These are phyloP conservation scores for Vanrija sp. DNA, from an alignment of 1,284 basidiomycete genomes.

Conservation along the genomic window DNA sequence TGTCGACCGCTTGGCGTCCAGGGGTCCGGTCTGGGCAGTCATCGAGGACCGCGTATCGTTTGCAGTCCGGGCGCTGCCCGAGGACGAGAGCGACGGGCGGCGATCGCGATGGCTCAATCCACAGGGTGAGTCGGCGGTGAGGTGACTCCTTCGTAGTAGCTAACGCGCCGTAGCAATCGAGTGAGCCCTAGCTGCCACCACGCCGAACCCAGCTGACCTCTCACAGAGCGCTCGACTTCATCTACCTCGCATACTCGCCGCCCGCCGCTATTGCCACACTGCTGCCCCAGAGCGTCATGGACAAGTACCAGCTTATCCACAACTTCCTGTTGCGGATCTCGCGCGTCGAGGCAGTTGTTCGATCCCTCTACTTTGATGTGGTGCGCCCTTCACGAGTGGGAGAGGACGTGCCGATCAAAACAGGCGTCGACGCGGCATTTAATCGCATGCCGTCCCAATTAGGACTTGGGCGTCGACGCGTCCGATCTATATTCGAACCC, in stretches of 20 bases:
- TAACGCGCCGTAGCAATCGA: conserved; percentile 55
- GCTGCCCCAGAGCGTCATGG: conserved; percentile 63
- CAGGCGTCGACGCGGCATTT: conserved; percentile 24
- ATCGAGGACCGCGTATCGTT: conserved; percentile 76
- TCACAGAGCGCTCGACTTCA: conserved; percentile 73
- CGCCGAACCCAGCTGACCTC: not conserved
- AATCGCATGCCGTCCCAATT: conserved; percentile 5
- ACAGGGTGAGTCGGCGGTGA: conserved; percentile 23
- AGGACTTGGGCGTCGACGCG: conserved; percentile 6
- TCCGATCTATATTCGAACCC: conserved; percentile 54
- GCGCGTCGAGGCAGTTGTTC: conserved; percentile 68
- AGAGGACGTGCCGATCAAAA: conserved; percentile 15
- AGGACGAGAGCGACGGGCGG: conserved; percentile 53
- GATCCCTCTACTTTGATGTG: conserved; percentile 58
- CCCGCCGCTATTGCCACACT: conserved; percentile 66
- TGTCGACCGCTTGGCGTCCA: not conserved
- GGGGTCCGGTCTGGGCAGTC: conserved; percentile 53
- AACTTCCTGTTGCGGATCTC: conserved; percentile 69
- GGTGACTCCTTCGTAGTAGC: not conserved
- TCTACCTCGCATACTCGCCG: conserved; percentile 80
- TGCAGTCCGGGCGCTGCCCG: conserved; percentile 63
- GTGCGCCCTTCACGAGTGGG: conserved; percentile 6
- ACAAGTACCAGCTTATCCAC: conserved; percentile 79
- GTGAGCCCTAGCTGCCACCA: conserved; percentile 52
- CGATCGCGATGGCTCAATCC: conserved; percentile 74